Conservation (phyloP, 169 alveolate genomes). For the Perkinsus marinus region DNA sequence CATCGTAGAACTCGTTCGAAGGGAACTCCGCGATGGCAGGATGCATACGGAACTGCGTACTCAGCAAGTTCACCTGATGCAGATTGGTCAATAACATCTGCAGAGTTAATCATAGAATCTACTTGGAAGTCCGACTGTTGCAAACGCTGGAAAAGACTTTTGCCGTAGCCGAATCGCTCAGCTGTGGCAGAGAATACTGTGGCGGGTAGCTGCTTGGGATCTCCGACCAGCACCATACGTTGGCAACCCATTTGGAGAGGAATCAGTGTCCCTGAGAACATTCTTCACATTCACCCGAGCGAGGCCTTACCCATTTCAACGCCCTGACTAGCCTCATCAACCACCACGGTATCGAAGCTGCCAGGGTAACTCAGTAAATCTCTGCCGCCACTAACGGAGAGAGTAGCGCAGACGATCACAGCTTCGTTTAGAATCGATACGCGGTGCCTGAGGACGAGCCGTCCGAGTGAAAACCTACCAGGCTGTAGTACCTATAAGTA, state of each 20-base stretch:
- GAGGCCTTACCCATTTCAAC: constrained; percentile 58
- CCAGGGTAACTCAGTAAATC: constrained; percentile 46
- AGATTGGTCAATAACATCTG: too few species aligned
- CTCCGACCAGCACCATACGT: constrained; percentile 92
- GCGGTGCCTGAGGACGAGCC: not conserved
- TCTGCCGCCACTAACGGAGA: constrained; percentile 72
- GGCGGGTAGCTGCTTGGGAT: constrained; percentile 94
- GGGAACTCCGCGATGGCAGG: constrained; percentile 85
- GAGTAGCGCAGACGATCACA: constrained; percentile 70
- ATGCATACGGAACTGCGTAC: constrained; percentile 93
- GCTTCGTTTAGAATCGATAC: constrained; percentile 46
- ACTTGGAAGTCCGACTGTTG: constrained; percentile 18
- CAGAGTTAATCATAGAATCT: too few species aligned
- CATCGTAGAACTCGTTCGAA: constrained; percentile 68
- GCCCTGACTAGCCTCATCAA: constrained; percentile 96
- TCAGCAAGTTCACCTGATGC: constrained; percentile 58
- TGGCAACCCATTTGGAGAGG: constrained; percentile 56
- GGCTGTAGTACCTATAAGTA: not conserved
- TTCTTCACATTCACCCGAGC: not conserved
- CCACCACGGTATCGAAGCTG: constrained; percentile 80
- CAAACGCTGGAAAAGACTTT: constrained; percentile 68
- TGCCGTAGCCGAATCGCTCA: constrained; percentile 37
- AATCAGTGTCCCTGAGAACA: constrained; percentile 35
- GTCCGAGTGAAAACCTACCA: not conserved
- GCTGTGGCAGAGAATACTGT: constrained; percentile 81